Percentiles rank a stretch among this genome's conserved stretches.
Conservation (phyloP, 768 basidiomycete genomes). For the Leccinum uliginosum region DNA sequence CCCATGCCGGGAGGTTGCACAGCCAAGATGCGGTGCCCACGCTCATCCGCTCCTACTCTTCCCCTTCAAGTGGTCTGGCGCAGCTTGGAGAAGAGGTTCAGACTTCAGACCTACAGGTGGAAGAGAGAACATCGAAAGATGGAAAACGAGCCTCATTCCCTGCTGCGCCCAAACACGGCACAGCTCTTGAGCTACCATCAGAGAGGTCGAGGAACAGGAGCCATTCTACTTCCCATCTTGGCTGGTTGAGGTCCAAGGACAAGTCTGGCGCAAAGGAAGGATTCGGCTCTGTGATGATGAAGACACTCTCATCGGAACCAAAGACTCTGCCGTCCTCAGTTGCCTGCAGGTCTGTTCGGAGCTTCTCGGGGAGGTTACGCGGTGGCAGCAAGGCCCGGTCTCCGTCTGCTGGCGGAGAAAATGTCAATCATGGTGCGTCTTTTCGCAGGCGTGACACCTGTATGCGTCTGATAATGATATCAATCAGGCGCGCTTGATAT, state of each 20-base stretch:
- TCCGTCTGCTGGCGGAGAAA: conserved; percentile 9
- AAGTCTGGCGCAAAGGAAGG: conserved; percentile 16
- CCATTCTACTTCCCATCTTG: conserved; percentile 55
- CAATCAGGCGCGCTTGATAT: conserved; percentile 35
- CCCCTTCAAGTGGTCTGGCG: conserved; percentile 17
- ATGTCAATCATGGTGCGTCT: conserved; percentile 15
- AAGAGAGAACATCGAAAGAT: conserved; percentile 10
- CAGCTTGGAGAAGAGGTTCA: neutral
- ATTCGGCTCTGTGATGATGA: neutral
- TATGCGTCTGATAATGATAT: conserved; percentile 1
- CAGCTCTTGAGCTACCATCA: conserved; percentile 12
- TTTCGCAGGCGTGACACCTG: neutral
- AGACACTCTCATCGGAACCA: conserved; percentile 17
- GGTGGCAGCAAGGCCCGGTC: conserved; percentile 21
- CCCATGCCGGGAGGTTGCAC: conserved; percentile 67
- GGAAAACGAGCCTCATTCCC: conserved; percentile 23
- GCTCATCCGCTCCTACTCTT: conserved; percentile 30
- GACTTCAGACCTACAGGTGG: neutral
- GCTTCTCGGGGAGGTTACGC: conserved; percentile 21
- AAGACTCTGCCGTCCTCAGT: neutral
- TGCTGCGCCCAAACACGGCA: neutral
- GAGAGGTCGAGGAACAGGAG: conserved; percentile 43
- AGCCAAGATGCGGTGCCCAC: conserved; percentile 67
- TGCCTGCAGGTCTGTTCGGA: conserved; percentile 13
- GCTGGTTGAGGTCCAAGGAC: conserved; percentile 46